Percentiles rank a stretch among this genome's conserved stretches.
phyloP scores from a whole-genome alignment of 2,329 filamentous ascomycete genomes.

The Alternaria incomplexa region DNA sequence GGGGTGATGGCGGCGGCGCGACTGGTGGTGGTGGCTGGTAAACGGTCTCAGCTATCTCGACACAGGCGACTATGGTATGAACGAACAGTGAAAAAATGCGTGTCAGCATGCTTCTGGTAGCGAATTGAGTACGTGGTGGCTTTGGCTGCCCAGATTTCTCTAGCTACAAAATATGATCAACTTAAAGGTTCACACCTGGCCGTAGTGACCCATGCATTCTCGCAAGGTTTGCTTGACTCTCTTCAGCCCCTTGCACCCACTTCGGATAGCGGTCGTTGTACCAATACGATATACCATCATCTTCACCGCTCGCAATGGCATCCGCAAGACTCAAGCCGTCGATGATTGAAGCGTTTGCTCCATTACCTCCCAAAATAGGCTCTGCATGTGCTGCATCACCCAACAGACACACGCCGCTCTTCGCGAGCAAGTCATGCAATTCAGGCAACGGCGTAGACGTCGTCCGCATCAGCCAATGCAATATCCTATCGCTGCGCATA shows the following conservation, averaged over 20 bases:
- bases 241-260: neutral
- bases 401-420: conserved; percentile 19
- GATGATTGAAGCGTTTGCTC: conserved; percentile 49
- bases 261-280: neutral
- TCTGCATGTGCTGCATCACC: conserved; percentile 51
- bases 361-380: conserved; percentile 50
- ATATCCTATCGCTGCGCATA: conserved; percentile 42
- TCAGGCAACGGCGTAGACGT: conserved; percentile 22
- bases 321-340: conserved; percentile 45
- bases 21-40: conserved; percentile 15
- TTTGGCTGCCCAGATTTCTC: neutral
- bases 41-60: neutral
- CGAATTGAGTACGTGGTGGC: neutral
- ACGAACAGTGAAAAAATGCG: neutral
- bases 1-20: conserved; percentile 8
- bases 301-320: neutral
- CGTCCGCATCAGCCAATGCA: conserved; percentile 53
- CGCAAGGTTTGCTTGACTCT: neutral
- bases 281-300: neutral
- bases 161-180: neutral
- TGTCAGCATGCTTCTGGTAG: neutral
- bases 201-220: neutral
- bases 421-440: conserved; percentile 19
- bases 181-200: neutral
- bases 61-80: neutral